phyloP scores from a whole-genome alignment of 306 rosid genomes.

The Abrus precatorius region DNA sequence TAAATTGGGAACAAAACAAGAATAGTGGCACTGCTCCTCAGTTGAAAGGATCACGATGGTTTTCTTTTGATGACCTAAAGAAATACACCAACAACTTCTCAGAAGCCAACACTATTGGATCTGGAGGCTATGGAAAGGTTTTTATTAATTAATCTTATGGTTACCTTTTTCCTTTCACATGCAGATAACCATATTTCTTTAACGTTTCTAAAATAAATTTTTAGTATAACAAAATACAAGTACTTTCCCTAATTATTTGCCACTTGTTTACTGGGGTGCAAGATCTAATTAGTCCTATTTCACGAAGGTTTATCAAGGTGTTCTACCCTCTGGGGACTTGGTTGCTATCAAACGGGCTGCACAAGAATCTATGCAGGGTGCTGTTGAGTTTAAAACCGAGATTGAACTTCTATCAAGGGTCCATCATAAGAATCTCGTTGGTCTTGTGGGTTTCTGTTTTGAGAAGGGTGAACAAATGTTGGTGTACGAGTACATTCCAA shows the following conservation, averaged over 20 bases:
- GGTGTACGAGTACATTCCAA: constrained; percentile 78
- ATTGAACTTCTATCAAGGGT: constrained; percentile 91
- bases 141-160: constrained; percentile 17
- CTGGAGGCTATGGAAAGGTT: constrained; percentile 92
- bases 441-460: constrained; percentile 80
- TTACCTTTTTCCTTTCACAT: not conserved
- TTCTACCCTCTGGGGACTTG: constrained; percentile 64
- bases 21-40: constrained; percentile 66
- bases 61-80: constrained; percentile 75
- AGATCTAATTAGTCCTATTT: constrained; percentile 46
- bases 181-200: not conserved
- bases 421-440: constrained; percentile 85
- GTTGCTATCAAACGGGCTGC: constrained; percentile 82
- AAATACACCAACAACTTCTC: constrained; percentile 67
- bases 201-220: constrained; percentile 1
- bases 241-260: constrained; percentile 20
- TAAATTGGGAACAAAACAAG: constrained; percentile 58
- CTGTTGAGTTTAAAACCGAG: constrained; percentile 79
- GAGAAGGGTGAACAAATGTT: constrained; percentile 89
- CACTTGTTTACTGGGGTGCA: constrained; percentile 6
- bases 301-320: constrained; percentile 70
- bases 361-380: constrained; percentile 77
- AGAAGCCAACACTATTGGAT: constrained; percentile 57
- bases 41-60: constrained; percentile 73
- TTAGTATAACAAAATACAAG: constrained; percentile 21